A percentile compares a stretch with the other conserved stretches of the same genome.
phyloP scores from a whole-genome alignment of 495 filamentous ascomycete genomes.

The Penicillium desertorum region DNA sequence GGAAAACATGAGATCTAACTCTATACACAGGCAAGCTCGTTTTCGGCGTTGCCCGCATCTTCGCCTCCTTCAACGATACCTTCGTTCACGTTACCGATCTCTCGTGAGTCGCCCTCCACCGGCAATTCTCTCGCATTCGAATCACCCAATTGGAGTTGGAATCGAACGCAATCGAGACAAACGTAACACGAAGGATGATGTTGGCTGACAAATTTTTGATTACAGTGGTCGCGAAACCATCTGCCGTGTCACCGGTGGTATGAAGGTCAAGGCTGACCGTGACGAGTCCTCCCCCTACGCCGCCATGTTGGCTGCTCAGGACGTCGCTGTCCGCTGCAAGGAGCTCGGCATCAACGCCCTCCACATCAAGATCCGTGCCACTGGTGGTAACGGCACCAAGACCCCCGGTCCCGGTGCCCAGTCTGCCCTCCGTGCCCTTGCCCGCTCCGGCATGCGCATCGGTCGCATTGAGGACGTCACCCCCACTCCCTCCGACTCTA shows the following conservation, averaged over 20 bases:
- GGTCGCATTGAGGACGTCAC: constrained; percentile 99
- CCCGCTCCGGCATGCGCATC: constrained; percentile 99
- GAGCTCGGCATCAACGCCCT: constrained; percentile 98
- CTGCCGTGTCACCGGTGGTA: constrained; percentile 97
- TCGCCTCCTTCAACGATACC: constrained; percentile 98
- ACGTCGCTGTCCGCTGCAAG: constrained; percentile 94
- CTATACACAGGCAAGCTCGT: constrained; percentile 77
- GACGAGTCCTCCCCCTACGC: constrained; percentile 99
- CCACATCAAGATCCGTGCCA: constrained; percentile 99
- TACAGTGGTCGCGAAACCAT: constrained; percentile 99
- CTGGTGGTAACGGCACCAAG: constrained; percentile 99
- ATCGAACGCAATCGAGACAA: background rate
- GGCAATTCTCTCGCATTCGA: constrained; percentile 1
- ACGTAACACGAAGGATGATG: background rate
- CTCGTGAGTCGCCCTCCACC: constrained; percentile 59
- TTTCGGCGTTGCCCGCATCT: constrained; percentile 98
- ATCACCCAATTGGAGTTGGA: constrained; percentile 7
- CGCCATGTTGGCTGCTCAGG: constrained; percentile 98
- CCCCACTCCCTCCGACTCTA: constrained; percentile 97
- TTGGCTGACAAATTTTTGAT: constrained; percentile 64
- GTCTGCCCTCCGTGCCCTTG: constrained; percentile 96
- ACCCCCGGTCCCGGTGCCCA: constrained; percentile 98
- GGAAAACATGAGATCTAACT: background rate
- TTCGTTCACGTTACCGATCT: constrained; percentile 99
- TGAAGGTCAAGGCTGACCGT: constrained; percentile 99